A percentile compares a stretch with the other conserved stretches of the same genome.
Conservation (phyloP, 352 stramenopile genomes). For the Phytophthora fragariae region DNA sequence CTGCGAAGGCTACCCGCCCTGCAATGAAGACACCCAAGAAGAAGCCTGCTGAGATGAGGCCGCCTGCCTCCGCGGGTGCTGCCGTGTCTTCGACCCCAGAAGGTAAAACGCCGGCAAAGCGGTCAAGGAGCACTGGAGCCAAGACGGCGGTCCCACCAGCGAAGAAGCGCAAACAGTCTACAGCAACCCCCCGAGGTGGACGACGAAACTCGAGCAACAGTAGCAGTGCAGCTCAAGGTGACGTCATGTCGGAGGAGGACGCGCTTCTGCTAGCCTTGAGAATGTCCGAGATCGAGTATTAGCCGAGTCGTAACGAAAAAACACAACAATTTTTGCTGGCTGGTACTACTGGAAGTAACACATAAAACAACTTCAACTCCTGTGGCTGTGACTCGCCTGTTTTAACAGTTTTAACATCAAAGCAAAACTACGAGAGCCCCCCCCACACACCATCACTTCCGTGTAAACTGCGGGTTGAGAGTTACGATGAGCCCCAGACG, state of each 20-base stretch:
- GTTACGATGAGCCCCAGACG: neutral
- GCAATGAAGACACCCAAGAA: conserved; percentile 6
- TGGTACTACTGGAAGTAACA: no score
- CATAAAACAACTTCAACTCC: no score
- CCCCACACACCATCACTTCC: neutral
- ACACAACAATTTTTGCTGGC: neutral
- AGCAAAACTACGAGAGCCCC: neutral
- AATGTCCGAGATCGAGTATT: conserved; percentile 57
- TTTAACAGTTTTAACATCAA: no score
- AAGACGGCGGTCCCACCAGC: conserved; percentile 13
- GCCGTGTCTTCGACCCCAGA: conserved; percentile 11
- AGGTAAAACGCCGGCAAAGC: conserved; percentile 22
- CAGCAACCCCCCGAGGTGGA: conserved; percentile 13
- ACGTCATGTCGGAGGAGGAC: conserved; percentile 44
- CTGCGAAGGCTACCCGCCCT: neutral
- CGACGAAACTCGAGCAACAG: conserved; percentile 15
- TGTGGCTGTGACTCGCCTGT: no score
- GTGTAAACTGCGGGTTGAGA: neutral
- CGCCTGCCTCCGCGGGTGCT: conserved; percentile 10
- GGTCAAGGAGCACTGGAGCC: conserved; percentile 18
- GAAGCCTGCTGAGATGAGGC: neutral
- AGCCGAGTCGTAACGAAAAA: neutral
- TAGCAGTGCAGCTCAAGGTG: conserved; percentile 16
- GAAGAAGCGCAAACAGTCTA: conserved; percentile 35
- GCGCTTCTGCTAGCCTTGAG: conserved; percentile 47